Percentiles rank a stretch among this genome's conserved stretches.
Evolutionary conservation across 2,329 filamentous ascomycete species (phyloP).

Genomic region (Arthrobotrys sphaeroides): DNA sequence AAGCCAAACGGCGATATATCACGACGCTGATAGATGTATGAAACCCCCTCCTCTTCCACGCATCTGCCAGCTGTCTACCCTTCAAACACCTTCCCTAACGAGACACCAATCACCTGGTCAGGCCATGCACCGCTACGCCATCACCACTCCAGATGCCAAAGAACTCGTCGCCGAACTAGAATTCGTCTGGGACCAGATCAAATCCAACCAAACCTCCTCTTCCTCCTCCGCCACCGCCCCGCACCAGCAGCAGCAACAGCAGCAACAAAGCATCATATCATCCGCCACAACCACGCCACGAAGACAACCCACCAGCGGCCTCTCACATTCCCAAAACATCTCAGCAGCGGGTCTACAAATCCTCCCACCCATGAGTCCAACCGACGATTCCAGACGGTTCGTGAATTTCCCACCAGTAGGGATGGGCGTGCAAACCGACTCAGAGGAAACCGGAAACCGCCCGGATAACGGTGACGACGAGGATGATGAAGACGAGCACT

Average conservation of each 20-base stretch:
- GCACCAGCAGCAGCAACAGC: slow-evolving; percentile 54
- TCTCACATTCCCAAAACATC: slow-evolving; percentile 38
- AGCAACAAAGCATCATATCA: slow-evolving; percentile 53
- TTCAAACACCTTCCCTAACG: slow-evolving; percentile 5
- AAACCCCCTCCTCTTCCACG: neutral
- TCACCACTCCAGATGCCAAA: slow-evolving; percentile 79
- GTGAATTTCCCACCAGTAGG: slow-evolving; percentile 37
- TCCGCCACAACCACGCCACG: slow-evolving; percentile 41
- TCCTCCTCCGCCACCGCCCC: slow-evolving; percentile 64
- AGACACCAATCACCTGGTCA: slow-evolving; percentile 25
- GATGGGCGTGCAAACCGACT: slow-evolving; percentile 73
- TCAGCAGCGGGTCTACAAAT: slow-evolving; percentile 41
- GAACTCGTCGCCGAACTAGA: slow-evolving; percentile 94
- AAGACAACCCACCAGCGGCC: slow-evolving; percentile 2
- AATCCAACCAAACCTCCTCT: slow-evolving; percentile 76
- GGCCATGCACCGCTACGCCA: slow-evolving; percentile 96
- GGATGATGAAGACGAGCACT: slow-evolving; percentile 61
- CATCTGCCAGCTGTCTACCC: neutral
- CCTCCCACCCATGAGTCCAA: slow-evolving; percentile 45
- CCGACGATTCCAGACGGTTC: slow-evolving; percentile 44
- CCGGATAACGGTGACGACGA: slow-evolving; percentile 62
- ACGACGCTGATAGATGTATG: slow-evolving; percentile 80
- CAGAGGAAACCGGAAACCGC: slow-evolving; percentile 71
- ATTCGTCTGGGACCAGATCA: slow-evolving; percentile 99
- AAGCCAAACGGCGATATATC: slow-evolving; percentile 93